Evolutionary conservation across 768 basidiomycete species (phyloP), one percentile per base, ranked within the genome.

Genomic region (Boletus pseudopeckii): DNA sequence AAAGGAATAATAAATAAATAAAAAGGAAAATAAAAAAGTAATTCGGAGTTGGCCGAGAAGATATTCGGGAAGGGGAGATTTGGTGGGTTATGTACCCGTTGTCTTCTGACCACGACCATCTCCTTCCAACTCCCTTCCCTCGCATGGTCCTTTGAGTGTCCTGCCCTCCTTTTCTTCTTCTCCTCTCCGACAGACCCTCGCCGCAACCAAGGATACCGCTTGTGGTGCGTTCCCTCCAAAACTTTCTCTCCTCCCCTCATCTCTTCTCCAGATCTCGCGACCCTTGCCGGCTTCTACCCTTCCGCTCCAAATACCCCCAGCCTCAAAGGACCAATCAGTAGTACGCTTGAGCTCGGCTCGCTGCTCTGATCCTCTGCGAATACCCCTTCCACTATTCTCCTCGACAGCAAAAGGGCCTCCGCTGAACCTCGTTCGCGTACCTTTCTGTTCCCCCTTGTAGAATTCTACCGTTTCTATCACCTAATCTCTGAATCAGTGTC

Each of bases 231-330:
- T 24, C 20, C 39, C 26, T n/a, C 14, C 7, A 33, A 39, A 15
- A 8, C 3, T 3, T 10, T 4, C 2, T 11, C 36, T 15, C n/a
- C 5, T 17, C 11, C 14, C 34, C 24, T 53, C 52, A 45, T 45
- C 42, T 34, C 48, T 30, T 51, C 3, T 20, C 38, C 65, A 90
- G 86, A 82, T 81, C 90, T 92, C 89, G 89, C 89, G 89, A 92
- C 90, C 90, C 90, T 92, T 91, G 85, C 79, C 87, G 88, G 86
- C 84, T 75, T 80, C 87, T 78, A 72, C 74, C 72, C 60, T 62
- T 66, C 81, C 86, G 79, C 73, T 72, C 59, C 59, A 55, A 58
- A 60, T 61, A 62, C 65, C 56, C 61, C 58, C 26, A 48, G 42
- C 61, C 63, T 69, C 70, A 70, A 71, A 72, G 68, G 66, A 71